Evolutionary conservation across 2,329 filamentous ascomycete genomes (phyloP).

Genomic region (Pseudocercospora vitis): DNA sequence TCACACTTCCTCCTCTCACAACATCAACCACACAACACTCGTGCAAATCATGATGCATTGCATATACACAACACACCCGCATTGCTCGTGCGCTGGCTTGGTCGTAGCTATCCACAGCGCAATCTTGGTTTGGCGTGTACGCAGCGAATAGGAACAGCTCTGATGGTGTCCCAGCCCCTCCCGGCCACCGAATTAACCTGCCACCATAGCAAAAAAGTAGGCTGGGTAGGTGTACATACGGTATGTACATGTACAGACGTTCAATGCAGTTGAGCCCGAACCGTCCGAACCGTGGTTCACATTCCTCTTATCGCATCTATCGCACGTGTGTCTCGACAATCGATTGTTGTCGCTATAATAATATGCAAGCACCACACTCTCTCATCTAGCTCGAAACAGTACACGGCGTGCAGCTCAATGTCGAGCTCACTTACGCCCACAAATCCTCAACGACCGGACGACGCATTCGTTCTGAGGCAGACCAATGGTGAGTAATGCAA

Average conservation of each 20-base stretch:
- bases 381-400: background rate
- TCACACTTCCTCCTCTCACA: background rate
- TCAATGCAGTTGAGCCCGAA: background rate
- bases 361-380: background rate
- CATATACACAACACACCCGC: constrained; percentile 1
- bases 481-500: constrained; percentile 26
- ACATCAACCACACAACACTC: background rate
- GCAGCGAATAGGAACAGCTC: background rate
- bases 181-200: background rate
- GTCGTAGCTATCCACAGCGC: background rate
- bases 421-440: constrained; percentile 10
- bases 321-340: constrained; percentile 6
- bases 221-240: background rate
- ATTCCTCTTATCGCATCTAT: constrained; percentile 3
- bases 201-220: background rate
- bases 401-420: background rate
- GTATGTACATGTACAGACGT: constrained; percentile 1
- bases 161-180: constrained; percentile 6
- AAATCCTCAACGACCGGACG: constrained; percentile 5
- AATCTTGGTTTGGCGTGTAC: background rate
- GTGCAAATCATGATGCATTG: background rate
- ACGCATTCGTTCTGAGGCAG: constrained; percentile 20
- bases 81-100: background rate
- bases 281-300: constrained; percentile 1
- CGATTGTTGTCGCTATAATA: constrained; percentile 3